Base-by-base conservation (phyloP, 1,284 basidiomycete species). In the Schizophyllum amplum region DNA sequence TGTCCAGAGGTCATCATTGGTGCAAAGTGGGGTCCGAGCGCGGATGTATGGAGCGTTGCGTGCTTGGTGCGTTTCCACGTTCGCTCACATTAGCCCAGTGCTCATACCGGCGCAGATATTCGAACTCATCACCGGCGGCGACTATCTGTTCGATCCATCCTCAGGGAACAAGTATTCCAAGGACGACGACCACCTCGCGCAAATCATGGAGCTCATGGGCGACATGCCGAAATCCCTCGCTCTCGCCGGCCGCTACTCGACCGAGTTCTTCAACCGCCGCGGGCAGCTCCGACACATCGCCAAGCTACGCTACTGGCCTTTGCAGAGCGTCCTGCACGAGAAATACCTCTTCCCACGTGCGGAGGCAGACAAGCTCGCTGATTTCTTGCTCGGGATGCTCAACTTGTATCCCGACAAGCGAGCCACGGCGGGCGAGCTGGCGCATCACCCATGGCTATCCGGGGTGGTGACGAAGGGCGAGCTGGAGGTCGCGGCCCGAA, bases 121-220 rank as follows among this genome's bases (percentile, higher is more conserved):
- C 64, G 89, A 91, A 68, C 77, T 91, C 50, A 76, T 91, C 60
- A 90, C 88, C 0, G 86, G 81, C 47, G 84, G 87, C 24, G 87
- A 90, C 68, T 90, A 90, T 69, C 73, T 91, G 51, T 90, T 91
- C 64, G 87, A 91, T 65, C 82, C 80, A 0, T 42, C 33, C 11
- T 42, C 57, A 13, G 61, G 59, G 25, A 59, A 59, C 23, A 62
- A 57, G 48, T 62, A 62, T 24, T 59, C 61, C 5, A 62, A 62
- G 71, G 92, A 94, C 69, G 92, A 94, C 70, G 92, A 95, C 68
- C 92, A 94, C 67, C 86, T 94, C 57, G 92, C 92, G 4, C 92
- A 95, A 73, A 88, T 94, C 62, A 89, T 94, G 70, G 92, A 95
- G 72, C 78, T 95, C 24, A 74, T 94, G 58, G 92, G 92, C 57